These are phyloP conservation scores for Magnaporthiopsis poae DNA, from an alignment of 2,329 filamentous ascomycete genomes.

Conservation along the genomic window DNA sequence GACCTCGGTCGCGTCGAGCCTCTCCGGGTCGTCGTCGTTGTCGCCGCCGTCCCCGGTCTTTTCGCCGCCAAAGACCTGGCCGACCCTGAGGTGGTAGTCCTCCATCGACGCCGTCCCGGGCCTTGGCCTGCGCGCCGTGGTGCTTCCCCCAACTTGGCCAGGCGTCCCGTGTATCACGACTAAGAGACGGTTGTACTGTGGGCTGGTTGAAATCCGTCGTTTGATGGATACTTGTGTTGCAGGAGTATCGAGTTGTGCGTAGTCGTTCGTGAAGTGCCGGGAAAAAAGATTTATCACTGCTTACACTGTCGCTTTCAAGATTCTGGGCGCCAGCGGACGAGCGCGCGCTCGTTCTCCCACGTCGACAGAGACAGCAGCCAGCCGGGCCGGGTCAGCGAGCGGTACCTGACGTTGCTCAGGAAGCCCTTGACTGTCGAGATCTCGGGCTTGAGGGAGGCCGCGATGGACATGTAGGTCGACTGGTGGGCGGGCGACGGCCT, in stretches of 20 bases:
- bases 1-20: conserved; percentile 4
- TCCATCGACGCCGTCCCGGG: conserved; percentile 5
- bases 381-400: conserved; percentile 3
- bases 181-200: too few relatives aligned
- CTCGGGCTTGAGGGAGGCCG: conserved; percentile 7
- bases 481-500: neutral
- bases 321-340: conserved; percentile 8
- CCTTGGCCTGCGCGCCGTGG: conserved; percentile 8
- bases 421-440: conserved; percentile 5
- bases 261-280: too few relatives aligned
- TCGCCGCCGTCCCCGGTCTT: neutral
- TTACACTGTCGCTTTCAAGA: too few relatives aligned
- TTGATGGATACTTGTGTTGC: too few relatives aligned
- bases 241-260: too few relatives aligned
- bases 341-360: conserved; percentile 9
- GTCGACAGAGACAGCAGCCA: conserved; percentile 8
- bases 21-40: neutral
- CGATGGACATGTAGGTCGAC: conserved; percentile 8
- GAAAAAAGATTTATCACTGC: too few relatives aligned
- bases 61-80: conserved; percentile 1
- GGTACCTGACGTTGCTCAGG: conserved; percentile 7
- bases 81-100: conserved; percentile 10
- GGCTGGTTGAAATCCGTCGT: too few relatives aligned
- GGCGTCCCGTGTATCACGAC: too few relatives aligned
- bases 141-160: too few relatives aligned